These are phyloP conservation scores for Cadophora sp. DNA, from an alignment of 2,329 filamentous ascomycete genomes.

Conservation along the genomic window DNA sequence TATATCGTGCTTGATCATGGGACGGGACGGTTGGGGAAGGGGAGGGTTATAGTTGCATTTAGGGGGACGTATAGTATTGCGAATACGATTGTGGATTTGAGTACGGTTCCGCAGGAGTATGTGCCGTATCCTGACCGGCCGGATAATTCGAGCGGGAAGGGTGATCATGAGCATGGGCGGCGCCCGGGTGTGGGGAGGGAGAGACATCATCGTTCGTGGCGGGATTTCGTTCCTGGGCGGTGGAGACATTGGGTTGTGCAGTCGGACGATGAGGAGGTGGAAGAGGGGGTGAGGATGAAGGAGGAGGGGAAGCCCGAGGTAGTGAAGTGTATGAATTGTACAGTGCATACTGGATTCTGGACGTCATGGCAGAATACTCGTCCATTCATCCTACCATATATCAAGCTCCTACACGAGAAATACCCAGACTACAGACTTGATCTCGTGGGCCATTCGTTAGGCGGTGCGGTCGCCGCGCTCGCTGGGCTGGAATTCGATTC, in stretches of 20 bases:
- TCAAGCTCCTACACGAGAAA: conserved; percentile 63
- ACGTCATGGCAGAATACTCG: conserved; percentile 82
- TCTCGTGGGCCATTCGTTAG: conserved; percentile 86
- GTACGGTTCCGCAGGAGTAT: conserved; percentile 88
- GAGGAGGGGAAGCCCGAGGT: conserved; percentile 12
- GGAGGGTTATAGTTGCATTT: conserved; percentile 83
- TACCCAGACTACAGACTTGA: conserved; percentile 77
- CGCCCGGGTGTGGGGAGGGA: background rate
- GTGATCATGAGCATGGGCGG: too few relatives aligned
- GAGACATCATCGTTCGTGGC: conserved; percentile 16
- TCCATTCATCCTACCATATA: conserved; percentile 68
- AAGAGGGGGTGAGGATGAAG: background rate
- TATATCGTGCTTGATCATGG: conserved; percentile 88
- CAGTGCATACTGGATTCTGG: conserved; percentile 90
- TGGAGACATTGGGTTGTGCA: conserved; percentile 8
- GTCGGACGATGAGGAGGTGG: too few relatives aligned
- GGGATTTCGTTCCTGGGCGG: conserved; percentile 26
- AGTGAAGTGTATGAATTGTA: conserved; percentile 79
- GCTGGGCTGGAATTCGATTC: conserved; percentile 81
- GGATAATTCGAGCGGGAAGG: conserved; percentile 45
- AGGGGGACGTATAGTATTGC: conserved; percentile 93
- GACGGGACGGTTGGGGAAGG: conserved; percentile 30
- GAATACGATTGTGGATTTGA: conserved; percentile 90
- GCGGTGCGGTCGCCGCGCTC: conserved; percentile 88
- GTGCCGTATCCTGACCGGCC: conserved; percentile 74